Percentiles rank a stretch among this genome's conserved stretches.
Evolutionary conservation across 345 rosid genomes (phyloP).

Genomic region (Salix dunnii): DNA sequence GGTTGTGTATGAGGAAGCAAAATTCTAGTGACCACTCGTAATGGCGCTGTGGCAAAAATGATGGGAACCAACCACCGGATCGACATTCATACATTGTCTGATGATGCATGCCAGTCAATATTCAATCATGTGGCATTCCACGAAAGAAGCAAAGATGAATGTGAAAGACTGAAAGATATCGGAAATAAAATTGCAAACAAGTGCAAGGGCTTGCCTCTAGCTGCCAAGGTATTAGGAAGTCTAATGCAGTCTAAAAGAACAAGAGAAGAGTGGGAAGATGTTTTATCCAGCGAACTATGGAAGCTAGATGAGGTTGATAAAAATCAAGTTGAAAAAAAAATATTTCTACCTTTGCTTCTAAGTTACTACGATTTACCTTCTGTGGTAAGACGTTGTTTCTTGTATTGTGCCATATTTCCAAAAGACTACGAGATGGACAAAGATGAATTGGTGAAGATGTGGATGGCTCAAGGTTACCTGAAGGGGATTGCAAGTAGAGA

Average conservation of each 20-base stretch:
- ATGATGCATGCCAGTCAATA: background rate
- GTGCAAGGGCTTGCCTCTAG: background rate
- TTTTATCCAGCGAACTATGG: background rate
- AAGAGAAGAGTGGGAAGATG: background rate
- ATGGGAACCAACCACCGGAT: background rate
- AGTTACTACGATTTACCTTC: too few relatives aligned
- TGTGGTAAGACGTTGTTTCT: too few relatives aligned
- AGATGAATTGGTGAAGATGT: background rate
- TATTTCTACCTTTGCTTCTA: too few relatives aligned
- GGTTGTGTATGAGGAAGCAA: background rate
- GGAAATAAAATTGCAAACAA: background rate
- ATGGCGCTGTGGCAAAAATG: too few relatives aligned
- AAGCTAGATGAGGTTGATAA: background rate
- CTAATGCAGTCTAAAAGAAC: background rate
- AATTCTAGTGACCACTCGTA: constrained; percentile 2
- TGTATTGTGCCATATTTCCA: constrained; percentile 6
- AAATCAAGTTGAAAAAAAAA: background rate
- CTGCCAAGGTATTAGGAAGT: background rate
- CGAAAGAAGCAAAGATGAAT: background rate
- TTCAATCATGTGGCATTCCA: background rate
- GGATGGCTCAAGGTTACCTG: constrained; percentile 20
- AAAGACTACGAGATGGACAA: constrained; percentile 1
- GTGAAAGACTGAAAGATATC: background rate
- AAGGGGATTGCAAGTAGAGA: background rate
- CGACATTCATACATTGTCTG: background rate